Evolutionary conservation across 352 stramenopile species (phyloP).

Genomic region (Globisporangium lucens): DNA sequence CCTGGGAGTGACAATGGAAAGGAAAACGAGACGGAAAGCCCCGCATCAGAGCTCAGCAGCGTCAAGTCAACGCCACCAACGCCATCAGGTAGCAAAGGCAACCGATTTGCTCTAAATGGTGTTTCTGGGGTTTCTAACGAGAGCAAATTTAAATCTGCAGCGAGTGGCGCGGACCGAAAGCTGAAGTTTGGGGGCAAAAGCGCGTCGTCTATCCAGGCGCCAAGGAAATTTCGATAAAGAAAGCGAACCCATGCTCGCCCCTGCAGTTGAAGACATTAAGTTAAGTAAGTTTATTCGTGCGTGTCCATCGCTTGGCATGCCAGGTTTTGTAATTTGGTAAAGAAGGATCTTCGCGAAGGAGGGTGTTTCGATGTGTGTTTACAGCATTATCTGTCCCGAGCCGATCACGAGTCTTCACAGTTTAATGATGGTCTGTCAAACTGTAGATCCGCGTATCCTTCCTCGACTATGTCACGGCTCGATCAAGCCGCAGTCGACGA

Average conservation of each 20-base stretch:
- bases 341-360: neutral
- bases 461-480: conserved; percentile 18
- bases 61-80: conserved; percentile 7
- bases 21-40: conserved; percentile 1
- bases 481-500: conserved; percentile 63
- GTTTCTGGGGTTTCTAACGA: conserved; percentile 5
- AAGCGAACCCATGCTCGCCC: neutral
- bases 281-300: conserved; percentile 16
- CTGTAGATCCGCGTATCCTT: neutral
- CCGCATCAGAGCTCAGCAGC: conserved; percentile 1
- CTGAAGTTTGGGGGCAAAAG: conserved; percentile 14
- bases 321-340: conserved; percentile 4
- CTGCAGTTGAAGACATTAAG: neutral
- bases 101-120: conserved; percentile 2
- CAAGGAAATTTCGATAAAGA: conserved; percentile 18
- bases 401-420: neutral
- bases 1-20: neutral
- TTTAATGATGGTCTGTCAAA: neutral
- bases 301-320: neutral
- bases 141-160: conserved; percentile 7
- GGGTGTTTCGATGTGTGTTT: neutral
- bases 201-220: conserved; percentile 15
- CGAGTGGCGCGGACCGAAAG: conserved; percentile 12
- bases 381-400: neutral
- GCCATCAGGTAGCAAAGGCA: conserved; percentile 9